These are phyloP conservation scores for Leishmania braziliensis DNA, from an alignment of 208 protist species.

Conservation along the genomic window DNA sequence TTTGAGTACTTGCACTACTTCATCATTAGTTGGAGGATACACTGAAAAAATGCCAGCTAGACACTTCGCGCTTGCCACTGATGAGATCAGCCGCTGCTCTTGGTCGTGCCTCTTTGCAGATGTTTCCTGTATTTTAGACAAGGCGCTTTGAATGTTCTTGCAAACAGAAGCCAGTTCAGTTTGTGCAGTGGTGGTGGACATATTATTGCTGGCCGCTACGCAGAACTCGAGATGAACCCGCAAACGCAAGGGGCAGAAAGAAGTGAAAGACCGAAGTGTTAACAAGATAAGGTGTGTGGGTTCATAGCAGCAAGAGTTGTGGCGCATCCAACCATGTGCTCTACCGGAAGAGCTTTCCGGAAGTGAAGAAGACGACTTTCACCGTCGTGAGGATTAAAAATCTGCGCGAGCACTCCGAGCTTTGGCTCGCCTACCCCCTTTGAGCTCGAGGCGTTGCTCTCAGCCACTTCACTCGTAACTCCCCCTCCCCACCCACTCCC, in stretches of 20 bases:
- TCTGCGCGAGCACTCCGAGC: not conserved
- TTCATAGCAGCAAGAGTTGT: not conserved
- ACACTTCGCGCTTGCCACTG: not conserved
- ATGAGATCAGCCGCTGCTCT: not conserved
- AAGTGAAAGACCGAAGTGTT: not conserved
- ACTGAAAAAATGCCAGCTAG: not conserved
- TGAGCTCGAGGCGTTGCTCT: not conserved
- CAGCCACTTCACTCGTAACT: not conserved
- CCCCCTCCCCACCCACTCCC: not conserved
- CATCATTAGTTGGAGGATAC: slow-evolving; percentile 1
- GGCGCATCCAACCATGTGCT: not conserved
- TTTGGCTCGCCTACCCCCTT: not conserved
- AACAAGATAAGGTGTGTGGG: not conserved
- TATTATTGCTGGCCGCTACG: not conserved
- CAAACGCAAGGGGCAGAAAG: not conserved
- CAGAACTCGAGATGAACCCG: not conserved
- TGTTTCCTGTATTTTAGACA: not conserved
- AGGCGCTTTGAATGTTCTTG: not conserved
- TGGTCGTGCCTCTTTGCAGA: not conserved
- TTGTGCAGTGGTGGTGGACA: not conserved
- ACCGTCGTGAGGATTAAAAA: not conserved
- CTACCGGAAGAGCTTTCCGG: not conserved
- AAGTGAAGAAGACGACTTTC: not conserved
- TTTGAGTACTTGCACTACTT: slow-evolving; percentile 6
- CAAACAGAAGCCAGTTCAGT: not conserved